Conservation (phyloP, 805 yeast species). For the Priceomyces medius region DNA sequence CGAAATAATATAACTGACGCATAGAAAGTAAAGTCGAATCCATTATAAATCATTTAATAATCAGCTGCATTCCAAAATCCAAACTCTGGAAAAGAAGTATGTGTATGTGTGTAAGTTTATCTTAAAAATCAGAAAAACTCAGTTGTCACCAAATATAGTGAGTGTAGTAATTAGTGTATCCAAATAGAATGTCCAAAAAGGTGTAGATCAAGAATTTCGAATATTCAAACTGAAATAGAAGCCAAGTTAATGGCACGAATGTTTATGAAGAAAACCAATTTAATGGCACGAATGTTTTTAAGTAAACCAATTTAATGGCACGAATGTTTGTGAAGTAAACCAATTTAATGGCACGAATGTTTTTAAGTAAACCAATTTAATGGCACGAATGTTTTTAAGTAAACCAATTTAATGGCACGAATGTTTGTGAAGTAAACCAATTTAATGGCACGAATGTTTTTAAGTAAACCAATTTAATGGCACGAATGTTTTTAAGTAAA, state of each 20-base stretch:
- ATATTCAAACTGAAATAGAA: too few species aligned
- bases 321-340: background rate
- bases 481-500: too few species aligned
- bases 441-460: conserved; percentile 7
- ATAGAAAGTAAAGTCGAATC: background rate
- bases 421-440: conserved; percentile 8
- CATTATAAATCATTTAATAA: too few species aligned
- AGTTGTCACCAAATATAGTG: too few species aligned
- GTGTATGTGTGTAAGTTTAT: too few species aligned
- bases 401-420: conserved; percentile 9
- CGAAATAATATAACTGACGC: conserved; percentile 4
- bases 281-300: conserved; percentile 7
- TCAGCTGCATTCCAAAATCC: too few species aligned
- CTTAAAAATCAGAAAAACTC: too few species aligned
- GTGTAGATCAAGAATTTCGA: too few species aligned
- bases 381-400: conserved; percentile 4
- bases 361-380: conserved; percentile 6
- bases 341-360: background rate
- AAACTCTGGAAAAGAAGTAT: too few species aligned
- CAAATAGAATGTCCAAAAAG: too few species aligned
- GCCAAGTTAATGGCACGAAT: conserved; percentile 2
- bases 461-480: too few species aligned
- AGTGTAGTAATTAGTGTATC: too few species aligned
- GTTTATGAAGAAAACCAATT: conserved; percentile 8
- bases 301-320: background rate